Conservation (phyloP, 2,329 filamentous ascomycete species). For the Xylaria sp. region DNA sequence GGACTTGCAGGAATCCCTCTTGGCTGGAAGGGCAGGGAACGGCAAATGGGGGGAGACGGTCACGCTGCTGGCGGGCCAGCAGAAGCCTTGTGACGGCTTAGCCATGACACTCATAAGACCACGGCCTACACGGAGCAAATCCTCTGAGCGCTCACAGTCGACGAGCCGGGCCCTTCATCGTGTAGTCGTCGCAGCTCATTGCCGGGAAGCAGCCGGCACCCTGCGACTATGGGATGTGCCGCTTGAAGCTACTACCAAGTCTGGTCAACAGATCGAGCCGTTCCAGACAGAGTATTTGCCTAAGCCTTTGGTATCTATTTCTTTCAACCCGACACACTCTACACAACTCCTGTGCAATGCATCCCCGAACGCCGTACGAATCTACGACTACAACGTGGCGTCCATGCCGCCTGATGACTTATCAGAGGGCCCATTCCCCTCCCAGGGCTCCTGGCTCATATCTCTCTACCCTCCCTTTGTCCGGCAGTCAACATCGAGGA, state of each 20-base stretch:
- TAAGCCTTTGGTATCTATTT: slow-evolving; percentile 63
- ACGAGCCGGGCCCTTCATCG: slow-evolving; percentile 50
- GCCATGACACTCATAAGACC: slow-evolving; percentile 64
- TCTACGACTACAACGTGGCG: slow-evolving; percentile 70
- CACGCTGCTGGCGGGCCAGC: slow-evolving; percentile 64
- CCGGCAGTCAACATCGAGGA: slow-evolving; percentile 62
- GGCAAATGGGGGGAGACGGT: slow-evolving; percentile 73
- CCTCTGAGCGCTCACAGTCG: slow-evolving; percentile 53
- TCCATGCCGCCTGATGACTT: slow-evolving; percentile 64
- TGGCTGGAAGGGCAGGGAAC: slow-evolving; percentile 66
- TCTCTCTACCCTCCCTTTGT: slow-evolving; percentile 70
- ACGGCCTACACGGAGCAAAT: slow-evolving; percentile 52
- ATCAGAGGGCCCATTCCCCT: slow-evolving; percentile 62
- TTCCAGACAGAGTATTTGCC: slow-evolving; percentile 72
- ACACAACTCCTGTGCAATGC: slow-evolving; percentile 69
- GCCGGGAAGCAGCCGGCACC: slow-evolving; percentile 67
- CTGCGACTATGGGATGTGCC: slow-evolving; percentile 69
- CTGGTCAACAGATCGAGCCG: slow-evolving; percentile 54
- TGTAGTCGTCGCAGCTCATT: slow-evolving; percentile 70
- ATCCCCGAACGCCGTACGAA: slow-evolving; percentile 65
- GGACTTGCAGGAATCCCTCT: slow-evolving; percentile 62
- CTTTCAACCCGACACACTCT: slow-evolving; percentile 69
- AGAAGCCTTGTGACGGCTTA: slow-evolving; percentile 64
- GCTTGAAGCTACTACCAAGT: slow-evolving; percentile 56
- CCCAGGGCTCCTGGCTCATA: slow-evolving; percentile 72